These are phyloP conservation scores for Globisporangium takayamanum DNA, from an alignment of 352 stramenopile genomes.

Conservation along the genomic window DNA sequence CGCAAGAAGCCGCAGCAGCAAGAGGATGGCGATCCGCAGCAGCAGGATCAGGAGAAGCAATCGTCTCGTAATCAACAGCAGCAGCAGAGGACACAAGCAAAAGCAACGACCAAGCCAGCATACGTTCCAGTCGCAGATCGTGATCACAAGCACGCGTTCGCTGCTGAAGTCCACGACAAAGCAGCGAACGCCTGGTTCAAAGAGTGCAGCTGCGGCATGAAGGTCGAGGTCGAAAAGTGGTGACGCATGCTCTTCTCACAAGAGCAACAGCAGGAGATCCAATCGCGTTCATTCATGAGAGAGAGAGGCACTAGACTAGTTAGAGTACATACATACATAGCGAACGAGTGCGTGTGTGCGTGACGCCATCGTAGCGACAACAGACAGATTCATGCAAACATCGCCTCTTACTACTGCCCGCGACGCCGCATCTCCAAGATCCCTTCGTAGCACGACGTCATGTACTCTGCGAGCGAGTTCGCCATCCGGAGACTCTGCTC, in stretches of 20 bases:
- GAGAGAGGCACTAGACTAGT: too few relatives aligned
- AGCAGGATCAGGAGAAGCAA: conserved; percentile 4
- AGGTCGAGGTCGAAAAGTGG: conserved; percentile 70
- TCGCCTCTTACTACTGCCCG: conserved; percentile 19
- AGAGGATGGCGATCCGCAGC: not conserved
- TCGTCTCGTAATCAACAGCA: conserved; percentile 3
- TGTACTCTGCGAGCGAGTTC: conserved; percentile 47
- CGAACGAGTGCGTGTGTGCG: not conserved
- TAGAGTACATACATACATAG: not conserved
- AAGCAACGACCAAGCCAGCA: not conserved
- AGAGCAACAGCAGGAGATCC: not conserved
- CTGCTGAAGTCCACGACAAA: conserved; percentile 29
- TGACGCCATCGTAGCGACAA: not conserved
- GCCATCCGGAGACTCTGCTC: conserved; percentile 35
- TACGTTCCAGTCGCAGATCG: conserved; percentile 37
- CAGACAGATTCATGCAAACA: not conserved
- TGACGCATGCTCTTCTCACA: conserved; percentile 17
- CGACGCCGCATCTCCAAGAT: conserved; percentile 43
- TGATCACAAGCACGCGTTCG: conserved; percentile 60
- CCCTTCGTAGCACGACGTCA: conserved; percentile 54
- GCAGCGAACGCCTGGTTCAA: conserved; percentile 39
- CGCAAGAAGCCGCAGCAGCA: not conserved
- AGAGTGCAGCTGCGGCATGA: conserved; percentile 49
- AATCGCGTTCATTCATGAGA: not conserved
- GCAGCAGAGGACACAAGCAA: not conserved